Percentiles rank a stretch among this genome's conserved stretches.
These are phyloP conservation scores for Arxiozyma heterogenica DNA, from an alignment of 1,139 yeast species.

Conservation along the genomic window DNA sequence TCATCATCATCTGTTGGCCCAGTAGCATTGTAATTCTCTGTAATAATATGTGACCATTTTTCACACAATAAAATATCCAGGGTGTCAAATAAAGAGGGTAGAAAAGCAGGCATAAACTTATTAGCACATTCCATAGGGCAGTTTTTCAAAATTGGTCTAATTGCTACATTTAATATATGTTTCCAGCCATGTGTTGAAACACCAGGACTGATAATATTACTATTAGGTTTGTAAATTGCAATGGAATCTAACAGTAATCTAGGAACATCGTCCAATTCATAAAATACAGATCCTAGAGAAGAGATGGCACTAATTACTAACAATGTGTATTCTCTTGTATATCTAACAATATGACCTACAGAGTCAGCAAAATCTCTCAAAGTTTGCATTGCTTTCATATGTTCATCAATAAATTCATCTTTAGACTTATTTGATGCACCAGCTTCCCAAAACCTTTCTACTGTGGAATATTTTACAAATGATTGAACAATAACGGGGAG, in stretches of 20 bases:
- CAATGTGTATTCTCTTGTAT: conserved; percentile 92
- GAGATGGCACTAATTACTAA: conserved; percentile 84
- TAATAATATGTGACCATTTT: conserved; percentile 68
- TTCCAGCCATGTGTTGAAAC: conserved; percentile 95
- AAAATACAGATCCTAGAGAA: conserved; percentile 80
- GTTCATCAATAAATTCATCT: conserved; percentile 91
- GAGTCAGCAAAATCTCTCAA: conserved; percentile 95
- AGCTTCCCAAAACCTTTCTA: conserved; percentile 96
- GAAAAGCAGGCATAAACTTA: conserved; percentile 62
- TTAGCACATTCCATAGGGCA: conserved; percentile 70
- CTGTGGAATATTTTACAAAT: conserved; percentile 78
- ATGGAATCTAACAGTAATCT: conserved; percentile 52
- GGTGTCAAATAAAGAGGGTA: conserved; percentile 67
- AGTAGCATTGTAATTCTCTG: conserved; percentile 54
- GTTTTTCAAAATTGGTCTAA: conserved; percentile 76
- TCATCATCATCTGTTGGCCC: conserved; percentile 54
- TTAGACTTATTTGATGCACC: conserved; percentile 92
- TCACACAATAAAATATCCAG: conserved; percentile 59
- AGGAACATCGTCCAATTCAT: conserved; percentile 78
- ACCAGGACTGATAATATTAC: conserved; percentile 64
- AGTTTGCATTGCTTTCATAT: conserved; percentile 87
- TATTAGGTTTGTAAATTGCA: conserved; percentile 49
- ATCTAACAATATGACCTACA: conserved; percentile 92
- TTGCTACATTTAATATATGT: conserved; percentile 83
- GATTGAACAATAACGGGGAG: conserved; percentile 84